A percentile compares a stretch with the other conserved stretches of the same genome.
These are phyloP conservation scores for Oenanthe javanica DNA, from an alignment of 140 eudicot species.

Conservation along the genomic window DNA sequence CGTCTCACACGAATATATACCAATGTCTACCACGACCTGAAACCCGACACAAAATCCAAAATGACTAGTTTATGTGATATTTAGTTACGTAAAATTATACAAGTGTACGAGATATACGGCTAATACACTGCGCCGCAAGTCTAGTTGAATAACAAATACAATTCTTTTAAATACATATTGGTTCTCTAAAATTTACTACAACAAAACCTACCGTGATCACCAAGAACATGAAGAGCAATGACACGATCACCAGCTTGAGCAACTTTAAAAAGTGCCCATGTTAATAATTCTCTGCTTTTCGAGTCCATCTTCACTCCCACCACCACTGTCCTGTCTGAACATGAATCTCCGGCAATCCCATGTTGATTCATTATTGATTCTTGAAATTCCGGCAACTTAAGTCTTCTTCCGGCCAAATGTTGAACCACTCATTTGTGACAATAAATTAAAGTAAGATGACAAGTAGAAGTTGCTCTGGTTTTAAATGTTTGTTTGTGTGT, in stretches of 20 bases:
- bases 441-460: neutral
- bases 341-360: slow-evolving; percentile 31
- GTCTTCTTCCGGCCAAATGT: neutral
- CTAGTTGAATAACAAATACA: too few species aligned
- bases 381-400: slow-evolving; percentile 4
- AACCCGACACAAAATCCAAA: neutral
- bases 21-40: neutral
- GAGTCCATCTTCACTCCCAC: slow-evolving; percentile 69
- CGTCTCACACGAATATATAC: neutral
- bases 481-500: neutral
- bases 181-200: neutral
- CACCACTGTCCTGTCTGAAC: slow-evolving; percentile 48
- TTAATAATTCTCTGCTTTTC: slow-evolving; percentile 64
- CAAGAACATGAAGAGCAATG: slow-evolving; percentile 19
- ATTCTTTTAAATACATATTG: too few species aligned
- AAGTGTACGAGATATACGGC: too few species aligned
- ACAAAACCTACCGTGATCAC: neutral
- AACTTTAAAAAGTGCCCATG: slow-evolving; percentile 76
- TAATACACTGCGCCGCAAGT: too few species aligned
- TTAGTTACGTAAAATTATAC: too few species aligned
- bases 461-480: neutral
- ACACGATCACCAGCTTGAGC: slow-evolving; percentile 81
- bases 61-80: neutral
- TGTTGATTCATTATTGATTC: slow-evolving; percentile 16
- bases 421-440: neutral